phyloP scores from a whole-genome alignment of 352 stramenopile species.

The Pythium diclinum region DNA sequence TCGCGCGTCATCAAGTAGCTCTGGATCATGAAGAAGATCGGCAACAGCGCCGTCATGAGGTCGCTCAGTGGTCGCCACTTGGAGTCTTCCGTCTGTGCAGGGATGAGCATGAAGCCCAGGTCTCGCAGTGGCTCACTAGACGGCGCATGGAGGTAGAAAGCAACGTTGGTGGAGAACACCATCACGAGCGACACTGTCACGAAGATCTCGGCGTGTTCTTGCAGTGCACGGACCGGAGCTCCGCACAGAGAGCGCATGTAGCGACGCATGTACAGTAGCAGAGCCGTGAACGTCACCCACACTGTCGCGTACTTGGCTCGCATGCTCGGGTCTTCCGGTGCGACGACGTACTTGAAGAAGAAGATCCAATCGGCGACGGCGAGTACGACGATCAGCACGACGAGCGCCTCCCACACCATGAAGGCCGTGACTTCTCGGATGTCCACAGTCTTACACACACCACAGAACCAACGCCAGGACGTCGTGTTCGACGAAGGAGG shows the following conservation, averaged over 20 bases:
- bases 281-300: conserved; percentile 23
- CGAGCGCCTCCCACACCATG: conserved; percentile 24
- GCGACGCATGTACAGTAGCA: conserved; percentile 7
- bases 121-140: conserved; percentile 36
- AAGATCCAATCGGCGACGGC: conserved; percentile 29
- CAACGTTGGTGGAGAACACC: conserved; percentile 43
- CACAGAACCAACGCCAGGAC: background rate
- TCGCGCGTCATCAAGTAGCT: conserved; percentile 30
- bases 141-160: conserved; percentile 42
- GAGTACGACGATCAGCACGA: conserved; percentile 29
- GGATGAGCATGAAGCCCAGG: conserved; percentile 48
- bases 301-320: conserved; percentile 16
- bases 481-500: background rate
- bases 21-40: conserved; percentile 34
- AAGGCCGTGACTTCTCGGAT: conserved; percentile 26
- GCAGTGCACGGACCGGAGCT: conserved; percentile 1
- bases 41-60: conserved; percentile 35
- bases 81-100: conserved; percentile 30
- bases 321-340: conserved; percentile 16
- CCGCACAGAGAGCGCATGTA: conserved; percentile 17
- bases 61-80: conserved; percentile 39
- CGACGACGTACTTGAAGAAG: conserved; percentile 33
- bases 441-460: conserved; percentile 20
- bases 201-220: conserved; percentile 40
- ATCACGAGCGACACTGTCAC: conserved; percentile 29